Evolutionary conservation across 129 eudicot species (phyloP).

Genomic region (Escallonia herrerae): DNA sequence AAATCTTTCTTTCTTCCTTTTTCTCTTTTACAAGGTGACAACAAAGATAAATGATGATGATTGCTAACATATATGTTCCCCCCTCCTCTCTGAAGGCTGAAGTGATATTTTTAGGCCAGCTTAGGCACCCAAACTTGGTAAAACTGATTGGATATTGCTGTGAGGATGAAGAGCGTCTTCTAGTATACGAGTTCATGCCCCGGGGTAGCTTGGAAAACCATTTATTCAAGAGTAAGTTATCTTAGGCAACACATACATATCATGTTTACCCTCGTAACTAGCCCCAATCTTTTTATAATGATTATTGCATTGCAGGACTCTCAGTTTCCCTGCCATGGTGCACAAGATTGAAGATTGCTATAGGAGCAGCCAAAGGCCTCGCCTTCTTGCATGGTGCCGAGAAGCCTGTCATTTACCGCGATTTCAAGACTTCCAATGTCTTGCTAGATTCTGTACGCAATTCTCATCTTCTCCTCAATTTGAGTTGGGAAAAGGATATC

Average conservation of each 20-base stretch:
- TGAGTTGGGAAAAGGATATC: no score
- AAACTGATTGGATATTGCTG: slow-evolving; percentile 91
- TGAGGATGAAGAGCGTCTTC: slow-evolving; percentile 87
- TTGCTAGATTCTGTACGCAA: slow-evolving; percentile 59
- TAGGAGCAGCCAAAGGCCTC: slow-evolving; percentile 90
- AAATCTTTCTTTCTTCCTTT: no score
- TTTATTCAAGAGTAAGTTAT: slow-evolving; percentile 63
- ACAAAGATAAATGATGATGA: no score
- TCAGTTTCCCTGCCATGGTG: slow-evolving; percentile 75
- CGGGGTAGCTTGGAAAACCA: slow-evolving; percentile 97
- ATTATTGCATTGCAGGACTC: slow-evolving; percentile 41
- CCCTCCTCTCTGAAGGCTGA: slow-evolving; percentile 48
- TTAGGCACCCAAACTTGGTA: slow-evolving; percentile 76
- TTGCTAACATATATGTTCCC: no score
- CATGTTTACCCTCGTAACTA: no score
- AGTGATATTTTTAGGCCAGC: slow-evolving; percentile 97
- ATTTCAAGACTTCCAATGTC: slow-evolving; percentile 85
- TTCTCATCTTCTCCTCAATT: neutral
- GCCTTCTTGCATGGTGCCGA: slow-evolving; percentile 86
- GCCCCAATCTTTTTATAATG: no score
- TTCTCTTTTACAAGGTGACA: no score
- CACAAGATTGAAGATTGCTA: slow-evolving; percentile 69
- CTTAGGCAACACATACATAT: no score
- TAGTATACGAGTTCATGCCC: slow-evolving; percentile 95
- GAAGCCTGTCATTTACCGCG: slow-evolving; percentile 83